Evolutionary conservation across 768 basidiomycete species (phyloP), one percentile per base, ranked within the genome.

Genomic region (Auricularia sp.): DNA sequence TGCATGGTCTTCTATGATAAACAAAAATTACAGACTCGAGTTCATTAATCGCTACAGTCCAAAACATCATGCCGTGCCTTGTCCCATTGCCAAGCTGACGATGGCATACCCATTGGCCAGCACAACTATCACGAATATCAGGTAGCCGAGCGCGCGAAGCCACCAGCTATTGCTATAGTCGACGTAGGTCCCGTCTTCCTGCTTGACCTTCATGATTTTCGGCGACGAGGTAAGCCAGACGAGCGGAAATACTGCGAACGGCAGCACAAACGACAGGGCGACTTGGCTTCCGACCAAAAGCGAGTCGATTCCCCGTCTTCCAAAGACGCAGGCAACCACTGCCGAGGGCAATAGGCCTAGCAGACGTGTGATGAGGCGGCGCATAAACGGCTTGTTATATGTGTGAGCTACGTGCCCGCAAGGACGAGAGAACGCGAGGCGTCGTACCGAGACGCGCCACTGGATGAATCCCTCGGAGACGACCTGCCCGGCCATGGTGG

Each of bases 241-340:
- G 64, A 93, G 80, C 0, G 92, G 93, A 67, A 91, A 79, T 18
- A 86, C 82, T 75, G 93, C 81, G 76, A 93, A 93, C 0, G 93
- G 93, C 3, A 95, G 82, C 7, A 91, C 83, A 71, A 96, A 81
- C 33, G 88, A 87, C 34, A 98, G 81, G 36, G 87, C 80, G 62
- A 95, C 94, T 73, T 97, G 94, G 3, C 85, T 91, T 1, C 81
- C 84, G 54, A 98, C 88, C n/a, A 98, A 85, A 34, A 98, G 81
- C 1, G 83, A 76, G 71, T 87, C 83, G 65, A 96, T 80, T 2
- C 93, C 94, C 3, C 70, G 67, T 36, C 81, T 75, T 1, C 94
- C 95, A 11, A 88, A 76, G 0, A 84, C 81, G 18, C 87, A 77
- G 1, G 93, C 91, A 51, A 97, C 88, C 3, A 81, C 79, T 74